Percentiles rank a stretch among this genome's conserved stretches.
phyloP scores from a whole-genome alignment of 768 basidiomycete genomes.

The Sarcodon aspratus region DNA sequence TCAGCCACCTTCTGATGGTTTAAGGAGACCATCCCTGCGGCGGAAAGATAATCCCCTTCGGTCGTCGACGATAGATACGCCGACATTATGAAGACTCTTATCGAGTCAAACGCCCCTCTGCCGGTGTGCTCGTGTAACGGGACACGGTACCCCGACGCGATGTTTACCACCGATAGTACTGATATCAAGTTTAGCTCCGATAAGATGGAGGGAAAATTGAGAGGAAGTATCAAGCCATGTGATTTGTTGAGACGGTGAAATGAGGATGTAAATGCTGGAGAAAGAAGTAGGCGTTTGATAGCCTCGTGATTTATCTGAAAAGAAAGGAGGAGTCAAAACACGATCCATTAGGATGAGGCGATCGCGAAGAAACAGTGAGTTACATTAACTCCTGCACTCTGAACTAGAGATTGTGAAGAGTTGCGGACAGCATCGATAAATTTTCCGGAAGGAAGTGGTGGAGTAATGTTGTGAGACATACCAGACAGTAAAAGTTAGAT shows the following conservation, averaged over 20 bases:
- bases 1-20: constrained; percentile 51
- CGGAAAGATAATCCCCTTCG: constrained; percentile 47
- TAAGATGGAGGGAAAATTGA: constrained; percentile 61
- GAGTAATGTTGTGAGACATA: background rate
- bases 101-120: constrained; percentile 78
- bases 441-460: constrained; percentile 33
- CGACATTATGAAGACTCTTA: constrained; percentile 62
- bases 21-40: constrained; percentile 51
- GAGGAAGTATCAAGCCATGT: constrained; percentile 69
- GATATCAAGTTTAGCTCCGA: constrained; percentile 80
- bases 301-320: constrained; percentile 43
- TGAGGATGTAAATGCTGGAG: constrained; percentile 49
- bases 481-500: background rate
- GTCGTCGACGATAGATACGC: constrained; percentile 57
- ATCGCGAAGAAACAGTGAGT: constrained; percentile 14
- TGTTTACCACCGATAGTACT: constrained; percentile 69
- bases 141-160: constrained; percentile 71
- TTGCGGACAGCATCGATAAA: constrained; percentile 42
- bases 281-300: constrained; percentile 52
- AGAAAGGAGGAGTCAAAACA: background rate
- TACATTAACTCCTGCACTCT: constrained; percentile 40
- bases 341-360: background rate
- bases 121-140: constrained; percentile 62
- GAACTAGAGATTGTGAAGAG: constrained; percentile 37
- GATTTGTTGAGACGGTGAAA: constrained; percentile 48